A percentile compares a stretch with the other conserved stretches of the same genome.
Conservation (phyloP, 1,284 basidiomycete genomes). For the Ceratorhiza oryzae-sativae region DNA sequence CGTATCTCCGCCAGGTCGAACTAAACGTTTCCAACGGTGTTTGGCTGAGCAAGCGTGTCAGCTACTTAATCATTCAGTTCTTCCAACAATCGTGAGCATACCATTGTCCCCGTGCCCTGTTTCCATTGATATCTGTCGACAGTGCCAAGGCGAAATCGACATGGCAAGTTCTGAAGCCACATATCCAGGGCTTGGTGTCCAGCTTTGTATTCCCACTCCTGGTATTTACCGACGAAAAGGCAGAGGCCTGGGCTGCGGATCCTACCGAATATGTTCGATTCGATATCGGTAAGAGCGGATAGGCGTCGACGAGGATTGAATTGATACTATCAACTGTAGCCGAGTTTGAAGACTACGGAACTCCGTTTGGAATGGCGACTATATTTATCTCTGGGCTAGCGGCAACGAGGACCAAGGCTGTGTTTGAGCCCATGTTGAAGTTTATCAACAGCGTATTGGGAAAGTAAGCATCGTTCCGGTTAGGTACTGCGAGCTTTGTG, state of each 20-base stretch:
- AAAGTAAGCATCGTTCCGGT: slow-evolving; percentile 60
- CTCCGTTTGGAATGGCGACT: slow-evolving; percentile 77
- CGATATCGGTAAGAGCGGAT: slow-evolving; percentile 64
- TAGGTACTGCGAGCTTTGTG: too few species aligned
- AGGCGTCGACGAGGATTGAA: neutral
- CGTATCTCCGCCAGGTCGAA: slow-evolving; percentile 78
- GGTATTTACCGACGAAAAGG: slow-evolving; percentile 71
- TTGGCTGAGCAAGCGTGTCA: slow-evolving; percentile 83
- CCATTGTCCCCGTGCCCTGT: neutral
- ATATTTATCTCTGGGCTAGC: slow-evolving; percentile 79
- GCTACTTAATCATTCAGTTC: slow-evolving; percentile 81
- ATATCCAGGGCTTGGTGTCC: slow-evolving; percentile 74
- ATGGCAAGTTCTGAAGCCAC: slow-evolving; percentile 84
- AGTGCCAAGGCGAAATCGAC: slow-evolving; percentile 90
- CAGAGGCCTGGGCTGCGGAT: slow-evolving; percentile 76
- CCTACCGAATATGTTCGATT: slow-evolving; percentile 80
- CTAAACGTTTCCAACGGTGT: slow-evolving; percentile 70
- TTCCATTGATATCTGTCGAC: neutral
- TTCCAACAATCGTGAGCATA: slow-evolving; percentile 81
- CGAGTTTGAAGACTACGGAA: slow-evolving; percentile 78
- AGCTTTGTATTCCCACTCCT: slow-evolving; percentile 86
- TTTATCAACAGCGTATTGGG: slow-evolving; percentile 76
- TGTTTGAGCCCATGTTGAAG: slow-evolving; percentile 77
- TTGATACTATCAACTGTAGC: slow-evolving; percentile 55
- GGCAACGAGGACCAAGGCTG: slow-evolving; percentile 75